phyloP scores from a whole-genome alignment of 768 basidiomycete genomes.

The Suillus clintonianus region DNA sequence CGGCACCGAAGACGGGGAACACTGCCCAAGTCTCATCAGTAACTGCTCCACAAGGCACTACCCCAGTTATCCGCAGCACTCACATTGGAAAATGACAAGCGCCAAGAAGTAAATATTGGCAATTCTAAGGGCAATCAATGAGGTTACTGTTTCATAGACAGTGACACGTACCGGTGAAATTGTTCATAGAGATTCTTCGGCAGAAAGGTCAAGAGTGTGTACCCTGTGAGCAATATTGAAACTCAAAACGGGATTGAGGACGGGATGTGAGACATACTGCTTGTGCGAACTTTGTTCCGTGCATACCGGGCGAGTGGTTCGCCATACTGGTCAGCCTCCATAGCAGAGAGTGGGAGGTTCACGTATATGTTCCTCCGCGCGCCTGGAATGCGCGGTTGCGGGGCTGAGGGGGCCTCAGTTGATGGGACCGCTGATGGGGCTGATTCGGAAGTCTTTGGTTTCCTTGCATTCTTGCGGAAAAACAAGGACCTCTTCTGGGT shows the following conservation, averaged over 20 bases:
- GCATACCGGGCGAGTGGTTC: conserved; percentile 80
- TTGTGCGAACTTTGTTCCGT: conserved; percentile 92
- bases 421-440: conserved; percentile 28
- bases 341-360: conserved; percentile 64
- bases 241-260: background rate
- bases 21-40: conserved; percentile 44
- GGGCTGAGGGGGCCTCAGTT: conserved; percentile 13
- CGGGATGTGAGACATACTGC: conserved; percentile 58
- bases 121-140: conserved; percentile 45
- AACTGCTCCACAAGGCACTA: background rate
- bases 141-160: background rate
- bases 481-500: conserved; percentile 50
- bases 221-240: conserved; percentile 54
- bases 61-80: conserved; percentile 16
- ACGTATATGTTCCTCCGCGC: conserved; percentile 77
- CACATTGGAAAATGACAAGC: conserved; percentile 80
- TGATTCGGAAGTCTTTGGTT: conserved; percentile 37
- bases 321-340: conserved; percentile 69
- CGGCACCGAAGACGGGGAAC: conserved; percentile 89
- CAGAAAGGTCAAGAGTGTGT: conserved; percentile 86
- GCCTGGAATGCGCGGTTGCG: conserved; percentile 41
- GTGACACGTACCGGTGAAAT: conserved; percentile 69
- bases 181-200: conserved; percentile 96
- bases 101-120: conserved; percentile 93
- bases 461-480: conserved; percentile 59